Percentiles rank a stretch among this genome's conserved stretches.
These are phyloP conservation scores for Paecilomyces niveus DNA, from an alignment of 2,329 filamentous ascomycete species.

Conservation along the genomic window DNA sequence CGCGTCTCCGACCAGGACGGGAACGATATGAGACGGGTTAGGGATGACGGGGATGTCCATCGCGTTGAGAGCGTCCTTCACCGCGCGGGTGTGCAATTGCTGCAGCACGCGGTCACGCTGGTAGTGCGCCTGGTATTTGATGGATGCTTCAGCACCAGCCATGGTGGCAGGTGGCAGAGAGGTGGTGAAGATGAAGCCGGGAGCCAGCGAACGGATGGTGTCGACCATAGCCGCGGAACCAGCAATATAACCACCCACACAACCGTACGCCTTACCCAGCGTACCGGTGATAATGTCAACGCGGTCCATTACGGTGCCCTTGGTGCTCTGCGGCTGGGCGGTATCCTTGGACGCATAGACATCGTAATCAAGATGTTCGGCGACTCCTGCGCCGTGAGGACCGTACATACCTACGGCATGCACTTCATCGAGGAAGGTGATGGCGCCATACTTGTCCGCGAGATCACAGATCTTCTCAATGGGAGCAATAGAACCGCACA, in stretches of 20 bases:
- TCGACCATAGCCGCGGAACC: slow-evolving; percentile 82
- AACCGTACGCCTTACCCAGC: slow-evolving; percentile 94
- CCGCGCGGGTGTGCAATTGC: slow-evolving; percentile 90
- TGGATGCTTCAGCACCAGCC: slow-evolving; percentile 85
- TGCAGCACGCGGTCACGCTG: slow-evolving; percentile 83
- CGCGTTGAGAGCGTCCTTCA: slow-evolving; percentile 73
- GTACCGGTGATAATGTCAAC: slow-evolving; percentile 97
- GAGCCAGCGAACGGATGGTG: slow-evolving; percentile 85
- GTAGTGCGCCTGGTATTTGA: slow-evolving; percentile 86
- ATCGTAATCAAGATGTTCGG: slow-evolving; percentile 93
- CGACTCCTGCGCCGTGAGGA: slow-evolving; percentile 88
- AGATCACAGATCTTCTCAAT: slow-evolving; percentile 95
- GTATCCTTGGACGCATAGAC: slow-evolving; percentile 69
- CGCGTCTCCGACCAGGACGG: slow-evolving; percentile 87
- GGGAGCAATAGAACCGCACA: slow-evolving; percentile 95
- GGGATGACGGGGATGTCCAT: slow-evolving; percentile 93
- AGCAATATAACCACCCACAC: slow-evolving; percentile 95
- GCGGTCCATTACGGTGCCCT: slow-evolving; percentile 87
- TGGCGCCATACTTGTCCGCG: slow-evolving; percentile 93
- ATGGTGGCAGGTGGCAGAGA: slow-evolving; percentile 93
- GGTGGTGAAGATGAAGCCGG: slow-evolving; percentile 98
- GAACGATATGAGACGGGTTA: slow-evolving; percentile 94
- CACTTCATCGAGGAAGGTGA: slow-evolving; percentile 97
- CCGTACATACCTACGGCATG: slow-evolving; percentile 99
- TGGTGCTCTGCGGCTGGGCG: slow-evolving; percentile 29